Evolutionary conservation across 345 rosid species (phyloP).

Genomic region (Rhodamnia rubescens): DNA sequence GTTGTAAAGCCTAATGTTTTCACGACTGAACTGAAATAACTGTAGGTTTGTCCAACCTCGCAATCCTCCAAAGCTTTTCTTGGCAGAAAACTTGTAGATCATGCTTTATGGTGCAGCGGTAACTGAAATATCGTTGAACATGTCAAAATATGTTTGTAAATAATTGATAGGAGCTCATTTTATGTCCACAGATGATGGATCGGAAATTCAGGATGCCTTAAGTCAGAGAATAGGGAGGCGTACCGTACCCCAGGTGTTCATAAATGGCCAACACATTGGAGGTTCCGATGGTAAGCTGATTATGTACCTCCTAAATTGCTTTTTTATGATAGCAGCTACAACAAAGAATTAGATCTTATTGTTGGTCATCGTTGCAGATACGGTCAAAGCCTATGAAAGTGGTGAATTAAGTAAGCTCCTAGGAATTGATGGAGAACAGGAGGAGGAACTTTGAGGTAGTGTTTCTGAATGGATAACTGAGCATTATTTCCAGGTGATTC

Average conservation of each 20-base stretch:
- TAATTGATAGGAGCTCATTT: background rate
- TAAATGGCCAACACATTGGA: slow-evolving; percentile 75
- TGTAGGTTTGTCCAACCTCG: background rate
- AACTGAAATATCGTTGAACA: background rate
- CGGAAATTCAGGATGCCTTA: slow-evolving; percentile 57
- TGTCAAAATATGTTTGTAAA: background rate
- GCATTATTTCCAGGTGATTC: background rate
- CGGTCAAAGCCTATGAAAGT: slow-evolving; percentile 54
- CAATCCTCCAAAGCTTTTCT: background rate
- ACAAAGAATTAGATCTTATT: background rate
- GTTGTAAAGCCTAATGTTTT: background rate
- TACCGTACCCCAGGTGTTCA: slow-evolving; percentile 91
- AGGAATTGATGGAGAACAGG: slow-evolving; percentile 22
- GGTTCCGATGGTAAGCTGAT: slow-evolving; percentile 66
- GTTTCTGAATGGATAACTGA: background rate
- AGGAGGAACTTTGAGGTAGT: background rate
- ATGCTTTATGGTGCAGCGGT: background rate
- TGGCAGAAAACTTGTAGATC: background rate
- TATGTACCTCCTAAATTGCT: background rate
- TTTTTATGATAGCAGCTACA: background rate
- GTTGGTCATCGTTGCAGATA: slow-evolving; percentile 38
- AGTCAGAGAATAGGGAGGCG: slow-evolving; percentile 49
- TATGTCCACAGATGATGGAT: slow-evolving; percentile 54
- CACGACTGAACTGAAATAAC: background rate
- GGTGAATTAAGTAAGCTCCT: slow-evolving; percentile 67